phyloP scores from a whole-genome alignment of 2,329 filamentous ascomycete species.

The Bimuria novae-zelandiae region DNA sequence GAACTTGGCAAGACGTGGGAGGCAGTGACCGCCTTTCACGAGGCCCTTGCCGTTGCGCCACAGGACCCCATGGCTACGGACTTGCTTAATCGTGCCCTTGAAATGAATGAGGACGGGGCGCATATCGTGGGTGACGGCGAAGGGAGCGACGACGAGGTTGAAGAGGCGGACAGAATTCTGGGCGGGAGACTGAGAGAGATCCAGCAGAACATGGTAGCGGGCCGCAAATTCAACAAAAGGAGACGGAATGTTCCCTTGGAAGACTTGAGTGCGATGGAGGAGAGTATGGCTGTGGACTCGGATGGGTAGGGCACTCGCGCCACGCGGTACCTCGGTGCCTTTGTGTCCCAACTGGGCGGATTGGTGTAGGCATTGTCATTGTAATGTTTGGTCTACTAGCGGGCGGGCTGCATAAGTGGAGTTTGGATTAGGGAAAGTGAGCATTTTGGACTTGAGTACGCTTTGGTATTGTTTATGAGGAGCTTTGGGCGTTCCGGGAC shows the following conservation, averaged over 20 bases:
- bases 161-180: slow-evolving; percentile 61
- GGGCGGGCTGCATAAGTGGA: slow-evolving; percentile 3
- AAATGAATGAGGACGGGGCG: slow-evolving; percentile 47
- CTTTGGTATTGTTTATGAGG: neutral
- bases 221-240: slow-evolving; percentile 56
- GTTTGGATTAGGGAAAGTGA: neutral
- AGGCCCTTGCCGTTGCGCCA: slow-evolving; percentile 77
- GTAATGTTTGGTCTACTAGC: slow-evolving; percentile 9
- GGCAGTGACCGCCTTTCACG: slow-evolving; percentile 80
- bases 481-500: too few relatives aligned
- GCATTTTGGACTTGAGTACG: neutral
- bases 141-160: slow-evolving; percentile 42
- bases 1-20: slow-evolving; percentile 76
- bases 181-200: slow-evolving; percentile 56
- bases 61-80: slow-evolving; percentile 84
- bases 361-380: neutral
- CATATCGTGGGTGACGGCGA: slow-evolving; percentile 12
- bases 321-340: too few relatives aligned
- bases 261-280: slow-evolving; percentile 47
- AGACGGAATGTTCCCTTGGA: slow-evolving; percentile 52
- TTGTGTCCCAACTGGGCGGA: too few relatives aligned
- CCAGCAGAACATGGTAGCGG: slow-evolving; percentile 57
- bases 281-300: slow-evolving; percentile 62
- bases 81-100: slow-evolving; percentile 69
- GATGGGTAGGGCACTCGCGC: slow-evolving; percentile 47